These are phyloP conservation scores for Claviceps sp. DNA, from an alignment of 2,329 filamentous ascomycete genomes.

Conservation along the genomic window DNA sequence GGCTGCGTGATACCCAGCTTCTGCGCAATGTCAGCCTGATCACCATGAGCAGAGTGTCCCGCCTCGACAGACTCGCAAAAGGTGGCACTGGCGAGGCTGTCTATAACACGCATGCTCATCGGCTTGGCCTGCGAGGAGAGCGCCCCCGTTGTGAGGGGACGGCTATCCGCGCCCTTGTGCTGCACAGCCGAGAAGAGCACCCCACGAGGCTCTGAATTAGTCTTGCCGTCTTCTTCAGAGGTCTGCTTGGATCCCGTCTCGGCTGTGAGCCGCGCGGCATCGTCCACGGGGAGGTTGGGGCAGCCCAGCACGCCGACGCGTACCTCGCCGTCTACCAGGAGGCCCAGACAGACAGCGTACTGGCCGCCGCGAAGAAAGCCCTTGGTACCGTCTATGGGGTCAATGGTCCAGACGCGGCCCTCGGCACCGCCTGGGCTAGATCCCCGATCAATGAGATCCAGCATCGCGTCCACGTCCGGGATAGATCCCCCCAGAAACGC, in stretches of 20 bases:
- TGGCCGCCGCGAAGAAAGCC: conserved; percentile 92
- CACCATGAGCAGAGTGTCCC: conserved; percentile 77
- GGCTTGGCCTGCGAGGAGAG: conserved; percentile 36
- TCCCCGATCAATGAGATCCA: conserved; percentile 53
- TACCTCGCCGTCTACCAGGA: conserved; percentile 88
- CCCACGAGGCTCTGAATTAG: conserved; percentile 32
- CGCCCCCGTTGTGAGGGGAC: conserved; percentile 45
- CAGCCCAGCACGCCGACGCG: conserved; percentile 90
- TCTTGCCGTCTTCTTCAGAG: conserved; percentile 31
- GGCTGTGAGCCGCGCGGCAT: conserved; percentile 44
- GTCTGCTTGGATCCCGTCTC: conserved; percentile 63
- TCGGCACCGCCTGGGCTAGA: conserved; percentile 56
- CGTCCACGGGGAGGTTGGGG: conserved; percentile 85
- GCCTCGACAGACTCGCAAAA: conserved; percentile 97
- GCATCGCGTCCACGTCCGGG: conserved; percentile 50
- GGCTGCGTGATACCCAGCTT: conserved; percentile 76
- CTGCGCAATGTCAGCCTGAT: conserved; percentile 68
- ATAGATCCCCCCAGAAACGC: conserved; percentile 58
- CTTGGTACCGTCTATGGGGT: conserved; percentile 96
- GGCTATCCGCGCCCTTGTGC: conserved; percentile 68
- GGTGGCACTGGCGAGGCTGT: conserved; percentile 64
- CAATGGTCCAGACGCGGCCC: conserved; percentile 87
- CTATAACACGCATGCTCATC: conserved; percentile 69
- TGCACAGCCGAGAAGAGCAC: conserved; percentile 78
- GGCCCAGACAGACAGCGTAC: conserved; percentile 85